Percentiles rank a stretch among this genome's conserved stretches.
These are phyloP conservation scores for Camellia sinensis DNA, from an alignment of 148 eudicot genomes.

Conservation along the genomic window DNA sequence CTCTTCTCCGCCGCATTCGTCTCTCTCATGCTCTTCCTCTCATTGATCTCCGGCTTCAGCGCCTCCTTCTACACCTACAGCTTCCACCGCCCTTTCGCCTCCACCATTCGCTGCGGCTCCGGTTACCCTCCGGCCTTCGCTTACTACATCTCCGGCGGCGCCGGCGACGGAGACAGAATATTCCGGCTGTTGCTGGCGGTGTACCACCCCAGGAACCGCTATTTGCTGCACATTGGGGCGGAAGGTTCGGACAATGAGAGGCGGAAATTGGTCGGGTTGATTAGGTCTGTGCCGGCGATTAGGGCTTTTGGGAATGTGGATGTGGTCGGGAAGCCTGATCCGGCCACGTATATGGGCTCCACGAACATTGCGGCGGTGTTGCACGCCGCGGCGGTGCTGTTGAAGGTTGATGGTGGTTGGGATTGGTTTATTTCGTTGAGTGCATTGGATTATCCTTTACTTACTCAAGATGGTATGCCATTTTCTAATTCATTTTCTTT, in stretches of 20 bases:
- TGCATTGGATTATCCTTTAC: conserved; percentile 84
- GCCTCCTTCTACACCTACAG: conserved; percentile 38
- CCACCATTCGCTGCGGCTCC: conserved; percentile 45
- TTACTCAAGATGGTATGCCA: conserved; percentile 83
- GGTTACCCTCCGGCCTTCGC: conserved; percentile 79
- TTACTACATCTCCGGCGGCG: conserved; percentile 69
- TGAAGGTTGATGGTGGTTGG: conserved; percentile 82
- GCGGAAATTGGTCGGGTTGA: conserved; percentile 45
- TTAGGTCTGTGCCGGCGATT: conserved; percentile 54
- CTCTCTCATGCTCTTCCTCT: conserved; percentile 56
- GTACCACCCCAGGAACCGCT: conserved; percentile 85
- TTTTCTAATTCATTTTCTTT: background rate
- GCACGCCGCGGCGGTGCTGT: conserved; percentile 66
- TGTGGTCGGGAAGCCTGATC: conserved; percentile 75
- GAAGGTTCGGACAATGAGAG: conserved; percentile 68
- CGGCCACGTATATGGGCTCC: conserved; percentile 75
- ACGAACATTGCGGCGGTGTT: conserved; percentile 65
- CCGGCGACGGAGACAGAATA: conserved; percentile 59
- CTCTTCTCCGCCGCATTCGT: conserved; percentile 68
- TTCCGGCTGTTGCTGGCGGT: conserved; percentile 66
- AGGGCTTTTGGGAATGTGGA: conserved; percentile 79
- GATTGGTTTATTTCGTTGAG: conserved; percentile 90
- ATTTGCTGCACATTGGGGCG: conserved; percentile 66
- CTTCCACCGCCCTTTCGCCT: conserved; percentile 24
- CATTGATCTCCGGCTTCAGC: conserved; percentile 54